Base-by-base conservation (phyloP, 192 early-diverging fungal genomes). In the Phlyctochytrium planicorne region DNA sequence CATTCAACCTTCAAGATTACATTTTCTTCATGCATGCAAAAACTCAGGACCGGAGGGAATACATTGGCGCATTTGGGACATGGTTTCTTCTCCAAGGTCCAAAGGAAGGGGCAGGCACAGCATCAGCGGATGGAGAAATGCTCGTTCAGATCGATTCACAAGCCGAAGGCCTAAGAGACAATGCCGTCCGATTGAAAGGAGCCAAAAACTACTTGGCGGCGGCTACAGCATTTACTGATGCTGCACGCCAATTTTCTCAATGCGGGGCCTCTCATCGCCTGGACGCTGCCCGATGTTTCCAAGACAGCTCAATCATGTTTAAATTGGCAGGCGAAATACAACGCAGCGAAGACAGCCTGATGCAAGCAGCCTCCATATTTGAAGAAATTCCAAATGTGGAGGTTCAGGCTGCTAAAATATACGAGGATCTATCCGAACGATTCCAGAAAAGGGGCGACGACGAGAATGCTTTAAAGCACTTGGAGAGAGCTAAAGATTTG, bases 401-500 rank as follows among this genome's bases (percentile, higher is more conserved):
- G 6, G 25, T 25, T 4, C 10, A 27, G 20, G 25, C 55, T 6
- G 55, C 55, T 10, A 14, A 29, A 6, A 6, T 57, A 6, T 57
- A 57, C 25, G 55, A 57, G 55, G 27, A 57, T 10, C 55, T 57
- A 10, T 12, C 20, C 6, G 20, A 25, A 25, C 14, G 4, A 29
- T 57, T 4, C 6, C 6, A 57, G 25, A 50, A 50, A 50, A 25
- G 6, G 25, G 6, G 4, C 14, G 27, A 57, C 27, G 20, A 25
- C 10, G 20, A 6, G 14, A 27, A 12, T 10, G 25, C 12, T 14
- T 4, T 57, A 6, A 6, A 25, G 10, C 25, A 57, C 27, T 25
- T 57, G 6, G 27, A 12, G 55, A 57, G 27, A 57, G 55, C 55
- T 20, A 57, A 57, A 57, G 55, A 57, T 10, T 29, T 57, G 6